Base-by-base conservation (phyloP, 129 eudicot genomes). In the Helichrysum umbraculigerum region DNA sequence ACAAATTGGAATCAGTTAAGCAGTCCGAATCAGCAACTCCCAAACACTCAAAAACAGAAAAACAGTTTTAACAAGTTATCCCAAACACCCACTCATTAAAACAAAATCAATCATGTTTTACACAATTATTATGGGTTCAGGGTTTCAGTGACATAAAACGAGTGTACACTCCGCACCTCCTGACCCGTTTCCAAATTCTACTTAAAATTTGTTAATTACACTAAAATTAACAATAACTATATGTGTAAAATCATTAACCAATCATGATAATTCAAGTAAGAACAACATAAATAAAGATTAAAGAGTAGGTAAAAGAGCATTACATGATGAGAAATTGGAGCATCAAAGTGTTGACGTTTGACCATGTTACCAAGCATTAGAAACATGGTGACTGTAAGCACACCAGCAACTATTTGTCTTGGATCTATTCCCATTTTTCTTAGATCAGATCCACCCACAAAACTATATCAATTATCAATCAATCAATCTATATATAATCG, bases 341-440 rank as follows among this genome's bases (percentile, higher is more conserved):
- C 47, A 71, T 88, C 91, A 61, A 89, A 89, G 78, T 95, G 99
- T 63, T 95, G 89, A n/a, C 94, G 85, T 77, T 91, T 91, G 59
- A 95, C 81, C 99, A 95, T 95, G 80, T 91, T 69, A 3, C 91
- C 99, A 44, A 95, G 97, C 97, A 91, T 95, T n/a, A 90, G 82
- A 77, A 95, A 95, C 99, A 95, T 95, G 30, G 99, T 86, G 20
- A 89, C 35, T n/a, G 99, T 95, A 32, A 95, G 85, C 2, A 95
- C 82, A 22, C 94, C 97, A 28, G 99, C 99, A 71, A 95, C 68
- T 42, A 91, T 83, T 56, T 95, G 99, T 29, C 97, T 86, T 22
- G 97, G 97, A 91, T 95, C 99, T 72, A 89, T 81, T 5, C 81
- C 83, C 83, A 86, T 84, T 66, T 66, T 66, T 56, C 62, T 57